phyloP scores from a whole-genome alignment of 495 filamentous ascomycete genomes.

The Daldinia decipiens region DNA sequence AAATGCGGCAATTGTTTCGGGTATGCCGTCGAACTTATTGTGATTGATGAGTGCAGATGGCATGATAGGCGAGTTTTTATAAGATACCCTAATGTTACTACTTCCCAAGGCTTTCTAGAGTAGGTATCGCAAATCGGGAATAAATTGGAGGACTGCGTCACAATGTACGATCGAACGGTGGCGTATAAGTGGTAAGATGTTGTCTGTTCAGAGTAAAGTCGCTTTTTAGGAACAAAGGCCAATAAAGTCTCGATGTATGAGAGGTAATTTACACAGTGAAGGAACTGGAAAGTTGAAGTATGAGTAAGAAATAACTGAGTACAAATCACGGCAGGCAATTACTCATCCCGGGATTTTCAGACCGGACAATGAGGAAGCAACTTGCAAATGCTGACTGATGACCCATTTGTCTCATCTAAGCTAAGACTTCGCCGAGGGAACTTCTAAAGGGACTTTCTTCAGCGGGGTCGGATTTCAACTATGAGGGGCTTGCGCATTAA shows the following conservation, averaged over 20 bases:
- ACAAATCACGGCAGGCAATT: conserved; percentile 9
- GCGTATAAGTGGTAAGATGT: conserved; percentile 9
- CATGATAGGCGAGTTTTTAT: conserved; percentile 47
- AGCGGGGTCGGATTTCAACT: conserved; percentile 32
- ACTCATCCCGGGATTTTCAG: conserved; percentile 25
- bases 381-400: conserved; percentile 43
- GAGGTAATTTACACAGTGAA: background rate
- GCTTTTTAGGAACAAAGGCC: background rate
- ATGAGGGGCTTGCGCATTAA: conserved; percentile 18
- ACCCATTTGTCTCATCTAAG: conserved; percentile 1
- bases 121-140: background rate
- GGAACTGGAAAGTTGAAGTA: background rate
- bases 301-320: background rate
- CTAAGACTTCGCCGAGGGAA: conserved; percentile 22
- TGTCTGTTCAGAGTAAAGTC: background rate
- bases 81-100: background rate
- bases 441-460: conserved; percentile 14
- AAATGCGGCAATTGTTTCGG: conserved; percentile 84
- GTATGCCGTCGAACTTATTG: conserved; percentile 81
- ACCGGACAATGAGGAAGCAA: conserved; percentile 20
- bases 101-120: background rate
- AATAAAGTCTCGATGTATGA: background rate
- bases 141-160: conserved; percentile 15
- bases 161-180: background rate
- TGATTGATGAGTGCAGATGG: conserved; percentile 54